A percentile compares a stretch with the other conserved stretches of the same genome.
These are phyloP conservation scores for Coffea canephora DNA, from an alignment of 257 asterid species.

Conservation along the genomic window DNA sequence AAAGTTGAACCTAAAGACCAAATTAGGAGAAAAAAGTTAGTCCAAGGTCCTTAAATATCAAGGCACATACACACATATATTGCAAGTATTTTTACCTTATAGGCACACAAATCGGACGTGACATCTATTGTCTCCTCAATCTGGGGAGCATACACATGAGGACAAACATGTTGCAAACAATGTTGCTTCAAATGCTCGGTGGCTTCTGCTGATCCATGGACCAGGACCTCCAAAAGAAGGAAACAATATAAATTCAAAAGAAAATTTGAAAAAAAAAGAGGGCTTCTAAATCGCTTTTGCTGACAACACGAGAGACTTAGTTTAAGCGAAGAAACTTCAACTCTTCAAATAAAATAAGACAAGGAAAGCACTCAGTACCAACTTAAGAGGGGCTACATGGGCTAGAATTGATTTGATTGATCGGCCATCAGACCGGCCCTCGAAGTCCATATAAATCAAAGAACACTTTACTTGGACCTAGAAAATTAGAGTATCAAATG, in stretches of 20 bases:
- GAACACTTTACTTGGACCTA: slow-evolving; percentile 93
- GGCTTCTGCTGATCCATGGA: slow-evolving; percentile 99
- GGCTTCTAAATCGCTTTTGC: background rate
- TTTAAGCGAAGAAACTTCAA: background rate
- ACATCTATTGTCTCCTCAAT: slow-evolving; percentile 93
- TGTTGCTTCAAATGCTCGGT: slow-evolving; percentile 96
- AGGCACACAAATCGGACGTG: slow-evolving; percentile 98
- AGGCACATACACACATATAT: slow-evolving; percentile 8
- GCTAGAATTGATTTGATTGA: slow-evolving; percentile 89
- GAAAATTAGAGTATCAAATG: slow-evolving; percentile 1
- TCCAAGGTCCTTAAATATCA: slow-evolving; percentile 22
- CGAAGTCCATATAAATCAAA: slow-evolving; percentile 84
- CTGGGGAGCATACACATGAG: slow-evolving; percentile 91
- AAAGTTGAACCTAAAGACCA: slow-evolving; percentile 69
- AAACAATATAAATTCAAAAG: slow-evolving; percentile 7
- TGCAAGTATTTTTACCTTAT: slow-evolving; percentile 52
- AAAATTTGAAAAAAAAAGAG: background rate
- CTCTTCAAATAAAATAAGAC: background rate
- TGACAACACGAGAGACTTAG: background rate
- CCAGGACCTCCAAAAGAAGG: slow-evolving; percentile 69
- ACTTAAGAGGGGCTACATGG: slow-evolving; percentile 93
- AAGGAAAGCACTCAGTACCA: slow-evolving; percentile 49
- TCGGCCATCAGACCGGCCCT: slow-evolving; percentile 98
- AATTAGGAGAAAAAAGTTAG: slow-evolving; percentile 26
- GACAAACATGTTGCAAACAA: slow-evolving; percentile 79